phyloP scores from a whole-genome alignment of 208 protist species.

The Acanthamoeba triangularis region DNA sequence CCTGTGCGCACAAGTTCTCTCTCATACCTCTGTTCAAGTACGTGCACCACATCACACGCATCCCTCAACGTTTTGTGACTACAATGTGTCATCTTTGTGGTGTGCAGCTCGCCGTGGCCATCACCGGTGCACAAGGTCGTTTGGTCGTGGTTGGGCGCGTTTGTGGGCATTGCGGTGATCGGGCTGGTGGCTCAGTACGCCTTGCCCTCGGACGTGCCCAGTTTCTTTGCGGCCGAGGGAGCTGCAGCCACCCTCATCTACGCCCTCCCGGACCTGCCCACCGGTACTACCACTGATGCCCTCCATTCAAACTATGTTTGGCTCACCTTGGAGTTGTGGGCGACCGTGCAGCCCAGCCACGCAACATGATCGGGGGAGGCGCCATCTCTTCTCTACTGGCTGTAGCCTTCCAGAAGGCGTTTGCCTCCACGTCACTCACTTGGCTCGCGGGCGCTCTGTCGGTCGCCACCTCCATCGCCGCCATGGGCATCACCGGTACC shows the following conservation, averaged over 20 bases:
- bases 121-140: not conserved
- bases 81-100: not conserved
- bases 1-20: not conserved
- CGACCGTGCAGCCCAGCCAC: not conserved
- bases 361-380: conserved; percentile 9
- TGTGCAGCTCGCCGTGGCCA: not conserved
- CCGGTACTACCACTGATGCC: not conserved
- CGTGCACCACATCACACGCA: not conserved
- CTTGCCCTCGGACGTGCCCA: not conserved
- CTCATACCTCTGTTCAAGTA: not conserved
- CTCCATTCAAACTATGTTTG: not conserved
- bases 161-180: not conserved
- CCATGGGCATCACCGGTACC: not conserved
- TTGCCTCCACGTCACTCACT: not conserved
- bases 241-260: not conserved
- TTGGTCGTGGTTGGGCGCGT: not conserved
- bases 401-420: conserved; percentile 8
- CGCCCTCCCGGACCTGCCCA: not conserved
- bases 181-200: not conserved
- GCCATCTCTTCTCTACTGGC: not conserved
- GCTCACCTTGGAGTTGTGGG: not conserved
- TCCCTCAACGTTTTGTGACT: not conserved
- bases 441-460: conserved; percentile 11
- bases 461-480: not conserved
- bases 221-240: not conserved